Evolutionary conservation across 257 asterid genomes (phyloP).

Genomic region (Nyctanthes arbortristis): DNA sequence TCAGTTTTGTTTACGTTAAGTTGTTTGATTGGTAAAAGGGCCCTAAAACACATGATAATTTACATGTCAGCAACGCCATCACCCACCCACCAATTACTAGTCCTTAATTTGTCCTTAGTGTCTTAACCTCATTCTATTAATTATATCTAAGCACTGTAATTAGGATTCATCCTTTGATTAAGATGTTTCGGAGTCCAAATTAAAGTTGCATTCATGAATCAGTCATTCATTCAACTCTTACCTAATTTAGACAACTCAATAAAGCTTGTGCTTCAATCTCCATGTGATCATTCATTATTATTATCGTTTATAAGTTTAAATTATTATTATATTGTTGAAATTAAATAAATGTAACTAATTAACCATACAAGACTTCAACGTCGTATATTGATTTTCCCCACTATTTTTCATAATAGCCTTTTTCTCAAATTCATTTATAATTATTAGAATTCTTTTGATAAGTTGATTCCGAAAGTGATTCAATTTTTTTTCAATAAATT

Average conservation of each 20-base stretch:
- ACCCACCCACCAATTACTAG: neutral
- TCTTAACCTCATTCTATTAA: neutral
- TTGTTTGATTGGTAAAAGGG: slow-evolving; percentile 2
- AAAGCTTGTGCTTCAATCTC: neutral
- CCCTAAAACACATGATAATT: neutral
- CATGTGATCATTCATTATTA: neutral
- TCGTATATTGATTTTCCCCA: too few species aligned
- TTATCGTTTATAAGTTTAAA: neutral
- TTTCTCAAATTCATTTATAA: too few species aligned
- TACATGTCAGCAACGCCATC: neutral
- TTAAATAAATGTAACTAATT: too few species aligned
- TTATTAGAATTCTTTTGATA: too few species aligned
- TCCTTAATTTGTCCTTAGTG: neutral
- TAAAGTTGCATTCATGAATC: neutral
- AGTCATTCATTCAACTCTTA: neutral
- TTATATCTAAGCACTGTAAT: too few species aligned
- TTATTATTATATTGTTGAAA: too few species aligned
- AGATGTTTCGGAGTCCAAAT: too few species aligned
- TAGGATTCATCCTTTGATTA: too few species aligned
- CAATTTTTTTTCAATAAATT: too few species aligned
- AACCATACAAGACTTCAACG: too few species aligned
- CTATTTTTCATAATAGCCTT: too few species aligned
- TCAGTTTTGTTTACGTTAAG: neutral
- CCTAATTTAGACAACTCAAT: neutral
- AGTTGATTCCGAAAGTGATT: too few species aligned